These are phyloP conservation scores for Ammopiptanthus mongolicus DNA, from an alignment of 306 rosid species.

Conservation along the genomic window DNA sequence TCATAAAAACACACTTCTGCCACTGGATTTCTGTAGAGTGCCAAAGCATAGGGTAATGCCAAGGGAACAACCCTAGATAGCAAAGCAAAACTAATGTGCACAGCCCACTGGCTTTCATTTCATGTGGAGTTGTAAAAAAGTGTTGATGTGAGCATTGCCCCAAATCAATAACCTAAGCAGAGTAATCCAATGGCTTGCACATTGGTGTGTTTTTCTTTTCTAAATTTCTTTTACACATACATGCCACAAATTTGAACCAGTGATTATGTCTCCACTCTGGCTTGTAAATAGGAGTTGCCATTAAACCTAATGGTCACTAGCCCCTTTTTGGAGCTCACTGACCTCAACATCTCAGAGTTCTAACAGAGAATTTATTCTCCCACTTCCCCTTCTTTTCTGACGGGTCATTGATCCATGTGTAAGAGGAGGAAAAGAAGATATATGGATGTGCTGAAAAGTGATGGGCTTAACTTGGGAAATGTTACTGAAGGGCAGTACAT, in stretches of 20 bases:
- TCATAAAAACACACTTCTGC: neutral
- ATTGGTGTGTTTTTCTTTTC: neutral
- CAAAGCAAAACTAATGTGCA: neutral
- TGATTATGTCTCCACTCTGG: neutral
- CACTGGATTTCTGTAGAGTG: neutral
- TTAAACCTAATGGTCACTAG: neutral
- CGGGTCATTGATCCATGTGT: too few relatives aligned
- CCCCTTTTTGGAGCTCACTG: neutral
- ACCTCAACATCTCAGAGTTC: neutral
- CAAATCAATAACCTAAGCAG: neutral
- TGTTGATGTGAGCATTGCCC: neutral
- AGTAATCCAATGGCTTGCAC: neutral
- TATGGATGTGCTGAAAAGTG: too few relatives aligned
- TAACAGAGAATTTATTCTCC: neutral
- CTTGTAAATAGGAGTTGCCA: neutral
- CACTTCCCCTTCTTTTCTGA: neutral
- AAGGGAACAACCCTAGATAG: neutral
- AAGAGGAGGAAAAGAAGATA: too few relatives aligned
- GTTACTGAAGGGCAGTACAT: too few relatives aligned
- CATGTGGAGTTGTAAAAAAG: neutral
- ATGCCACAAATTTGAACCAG: neutral
- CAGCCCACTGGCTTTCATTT: neutral
- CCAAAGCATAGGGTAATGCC: constrained; percentile 5
- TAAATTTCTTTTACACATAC: neutral
- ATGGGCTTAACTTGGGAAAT: too few relatives aligned